Base-by-base conservation (phyloP, 169 alveolate species). In the Eimeria nieschulzi region DNA sequence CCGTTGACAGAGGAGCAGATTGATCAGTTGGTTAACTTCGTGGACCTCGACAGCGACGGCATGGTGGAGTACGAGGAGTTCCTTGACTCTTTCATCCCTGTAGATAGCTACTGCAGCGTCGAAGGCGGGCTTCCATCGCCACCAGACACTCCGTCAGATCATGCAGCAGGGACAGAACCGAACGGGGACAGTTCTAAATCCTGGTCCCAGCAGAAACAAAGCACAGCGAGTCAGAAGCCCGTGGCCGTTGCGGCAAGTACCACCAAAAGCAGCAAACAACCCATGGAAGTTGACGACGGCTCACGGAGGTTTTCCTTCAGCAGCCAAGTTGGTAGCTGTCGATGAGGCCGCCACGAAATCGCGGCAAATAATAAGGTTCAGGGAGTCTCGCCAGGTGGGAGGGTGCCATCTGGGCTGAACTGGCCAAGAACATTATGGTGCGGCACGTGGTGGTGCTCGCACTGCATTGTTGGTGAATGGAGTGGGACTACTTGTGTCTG, bases 1-100 rank as follows among this genome's bases (percentile, higher is more conserved):
- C 96, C 96, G 26, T 88, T 94, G 87, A 93, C 96, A 10, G 96
- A 94, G 61, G 95, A 93, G 64, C 96, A 94, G 72, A 94, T 94
- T n/a, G 96, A 94, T 72, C 85, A 76, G 26, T 73, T 94, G 51
- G 94, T 94, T 5, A 83, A 91, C 70, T 80, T 91, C n/a, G 92
- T 94, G 66, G 94, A 91, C 46, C 21, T 82, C 9, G 96, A 94
- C 86, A 75, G 91, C 56, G 95, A 94, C 9, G 96, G 94, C 13
- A 85, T 91, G 83, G 76, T 94, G 15, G 94, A 94, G 55, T 94
- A 94, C 68, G 94, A 85, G 59, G 95, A 93, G 61, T 94, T 93
- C 53, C 71, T 94, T 33, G 95, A 94, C 54, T 94, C 95, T 13
- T 94, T 94, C 33, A 83, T 83, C 25, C 95, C 95, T 21, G 96